Evolutionary conservation across 164 flowering plant species (phyloP).

Genomic region (Umbilicus rupestris): DNA sequence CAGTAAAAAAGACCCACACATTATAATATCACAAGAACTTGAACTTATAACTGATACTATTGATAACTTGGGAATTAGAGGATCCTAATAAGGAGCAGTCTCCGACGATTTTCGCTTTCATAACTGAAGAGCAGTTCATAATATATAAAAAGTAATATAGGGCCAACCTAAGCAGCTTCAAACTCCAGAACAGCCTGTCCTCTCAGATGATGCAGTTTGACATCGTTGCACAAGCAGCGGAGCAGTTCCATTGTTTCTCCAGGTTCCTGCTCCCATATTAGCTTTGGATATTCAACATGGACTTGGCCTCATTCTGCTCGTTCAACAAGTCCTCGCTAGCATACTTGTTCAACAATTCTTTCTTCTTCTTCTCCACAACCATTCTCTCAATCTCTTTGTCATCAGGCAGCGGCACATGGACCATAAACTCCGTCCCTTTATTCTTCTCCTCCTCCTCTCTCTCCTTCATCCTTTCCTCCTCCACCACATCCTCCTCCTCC

Average conservation of each 20-base stretch:
- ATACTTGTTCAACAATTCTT: slow-evolving; percentile 72
- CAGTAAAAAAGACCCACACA: background rate
- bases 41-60: background rate
- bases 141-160: background rate
- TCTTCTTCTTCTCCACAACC: slow-evolving; percentile 94
- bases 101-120: background rate
- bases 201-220: no score
- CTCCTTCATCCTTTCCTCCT: slow-evolving; percentile 56
- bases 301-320: slow-evolving; percentile 78
- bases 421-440: slow-evolving; percentile 65
- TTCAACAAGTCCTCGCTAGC: slow-evolving; percentile 53
- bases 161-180: background rate
- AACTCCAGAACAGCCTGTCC: no score
- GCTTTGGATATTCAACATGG: slow-evolving; percentile 71
- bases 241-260: slow-evolving; percentile 3
- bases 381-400: slow-evolving; percentile 90
- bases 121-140: background rate
- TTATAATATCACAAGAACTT: background rate
- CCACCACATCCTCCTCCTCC: slow-evolving; percentile 82
- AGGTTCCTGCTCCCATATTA: slow-evolving; percentile 16
- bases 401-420: slow-evolving; percentile 85
- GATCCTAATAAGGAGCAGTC: background rate
- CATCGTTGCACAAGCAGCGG: background rate
- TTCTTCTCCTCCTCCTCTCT: slow-evolving; percentile 28
- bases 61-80: background rate